Percentiles rank a stretch among this genome's conserved stretches.
phyloP scores from a whole-genome alignment of 371 early-diverging fungal species.

The Fennellomyces sp. region DNA sequence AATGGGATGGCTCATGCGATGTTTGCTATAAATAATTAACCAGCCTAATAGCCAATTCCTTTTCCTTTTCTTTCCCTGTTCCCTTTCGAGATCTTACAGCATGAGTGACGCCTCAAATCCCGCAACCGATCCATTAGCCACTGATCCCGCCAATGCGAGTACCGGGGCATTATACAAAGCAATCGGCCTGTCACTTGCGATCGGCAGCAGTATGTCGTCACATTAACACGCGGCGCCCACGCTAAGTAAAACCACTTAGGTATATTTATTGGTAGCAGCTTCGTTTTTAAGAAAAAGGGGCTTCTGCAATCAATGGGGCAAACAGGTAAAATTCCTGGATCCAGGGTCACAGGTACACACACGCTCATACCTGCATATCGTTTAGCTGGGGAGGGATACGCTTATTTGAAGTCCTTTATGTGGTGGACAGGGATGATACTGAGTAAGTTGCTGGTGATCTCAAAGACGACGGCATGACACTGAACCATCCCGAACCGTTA shows the following conservation, averaged over 20 bases:
- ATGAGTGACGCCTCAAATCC: slow-evolving; percentile 24
- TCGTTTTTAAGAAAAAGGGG: slow-evolving; percentile 95
- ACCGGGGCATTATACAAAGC: slow-evolving; percentile 71
- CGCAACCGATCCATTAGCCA: slow-evolving; percentile 33
- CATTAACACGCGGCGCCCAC: background rate
- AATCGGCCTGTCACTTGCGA: slow-evolving; percentile 85
- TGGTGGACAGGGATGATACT: slow-evolving; percentile 96
- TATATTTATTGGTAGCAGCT: slow-evolving; percentile 87
- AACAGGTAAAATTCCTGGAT: slow-evolving; percentile 40
- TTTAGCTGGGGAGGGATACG: slow-evolving; percentile 81
- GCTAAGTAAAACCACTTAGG: slow-evolving; percentile 45
- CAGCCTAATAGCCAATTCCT: background rate
- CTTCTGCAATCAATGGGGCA: slow-evolving; percentile 72
- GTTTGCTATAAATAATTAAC: background rate
- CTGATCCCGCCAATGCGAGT: slow-evolving; percentile 28
- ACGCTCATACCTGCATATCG: slow-evolving; percentile 19
- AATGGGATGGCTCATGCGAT: background rate
- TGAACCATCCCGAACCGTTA: slow-evolving; percentile 14
- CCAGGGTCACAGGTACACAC: background rate
- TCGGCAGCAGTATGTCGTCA: slow-evolving; percentile 58
- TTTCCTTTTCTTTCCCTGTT: background rate
- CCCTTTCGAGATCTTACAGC: background rate
- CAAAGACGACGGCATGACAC: slow-evolving; percentile 1
- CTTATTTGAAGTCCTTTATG: slow-evolving; percentile 79
- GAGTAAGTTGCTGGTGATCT: slow-evolving; percentile 50